Evolutionary conservation across 1,284 basidiomycete species (phyloP).

Genomic region (Marasmius tenuissimus): DNA sequence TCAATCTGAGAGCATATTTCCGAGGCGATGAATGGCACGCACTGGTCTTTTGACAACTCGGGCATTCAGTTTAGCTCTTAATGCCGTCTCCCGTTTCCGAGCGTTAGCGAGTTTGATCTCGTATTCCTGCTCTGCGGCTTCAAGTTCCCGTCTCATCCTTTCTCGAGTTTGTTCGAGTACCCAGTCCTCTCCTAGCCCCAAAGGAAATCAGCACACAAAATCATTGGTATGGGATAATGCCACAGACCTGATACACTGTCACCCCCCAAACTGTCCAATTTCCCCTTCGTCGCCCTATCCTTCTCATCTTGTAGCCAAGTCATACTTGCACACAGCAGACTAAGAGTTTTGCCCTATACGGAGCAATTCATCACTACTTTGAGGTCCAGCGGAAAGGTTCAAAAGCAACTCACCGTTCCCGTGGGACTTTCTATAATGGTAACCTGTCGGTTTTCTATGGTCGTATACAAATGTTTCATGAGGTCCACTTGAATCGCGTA

Average conservation of each 20-base stretch:
- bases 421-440: conserved; percentile 87
- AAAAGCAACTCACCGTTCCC: conserved; percentile 59
- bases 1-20: background rate
- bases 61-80: conserved; percentile 55
- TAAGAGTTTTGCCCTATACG: conserved; percentile 80
- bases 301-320: conserved; percentile 80
- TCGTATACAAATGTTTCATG: conserved; percentile 85
- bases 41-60: conserved; percentile 63
- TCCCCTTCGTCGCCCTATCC: conserved; percentile 64
- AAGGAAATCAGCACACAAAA: background rate
- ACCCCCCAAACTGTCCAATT: conserved; percentile 42
- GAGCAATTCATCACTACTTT: background rate
- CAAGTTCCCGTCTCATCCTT: conserved; percentile 61
- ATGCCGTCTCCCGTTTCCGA: conserved; percentile 59
- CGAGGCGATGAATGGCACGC: conserved; percentile 19
- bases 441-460: conserved; percentile 75
- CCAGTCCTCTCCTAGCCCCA: conserved; percentile 69
- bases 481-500: conserved; percentile 88
- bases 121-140: conserved; percentile 64
- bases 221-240: background rate
- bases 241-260: conserved; percentile 33
- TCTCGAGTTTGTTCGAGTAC: conserved; percentile 77
- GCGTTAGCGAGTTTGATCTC: conserved; percentile 61
- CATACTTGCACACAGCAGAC: conserved; percentile 76
- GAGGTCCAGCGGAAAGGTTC: background rate